Conservation (phyloP, 139 green algal genomes). For the Monoraphidium neglectum region DNA sequence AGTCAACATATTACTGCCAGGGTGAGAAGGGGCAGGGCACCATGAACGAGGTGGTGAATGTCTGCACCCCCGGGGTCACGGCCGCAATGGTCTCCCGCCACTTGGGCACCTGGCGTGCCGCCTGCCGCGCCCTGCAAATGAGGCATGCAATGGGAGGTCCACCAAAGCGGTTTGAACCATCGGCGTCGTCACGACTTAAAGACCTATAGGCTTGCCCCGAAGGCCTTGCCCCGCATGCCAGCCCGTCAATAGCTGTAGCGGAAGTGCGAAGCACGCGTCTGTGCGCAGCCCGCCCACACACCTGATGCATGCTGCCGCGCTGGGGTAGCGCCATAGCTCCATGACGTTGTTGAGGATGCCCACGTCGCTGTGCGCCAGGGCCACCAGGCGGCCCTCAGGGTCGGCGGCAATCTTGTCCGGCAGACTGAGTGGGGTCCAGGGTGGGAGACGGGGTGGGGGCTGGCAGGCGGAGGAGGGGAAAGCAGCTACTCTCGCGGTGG, state of each 20-base stretch:
- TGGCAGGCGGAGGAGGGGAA: no score
- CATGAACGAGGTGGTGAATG: slow-evolving; percentile 66
- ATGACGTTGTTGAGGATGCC: slow-evolving; percentile 75
- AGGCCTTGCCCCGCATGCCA: no score
- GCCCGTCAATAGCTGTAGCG: neutral
- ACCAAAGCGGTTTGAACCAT: no score
- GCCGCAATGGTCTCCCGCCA: slow-evolving; percentile 67
- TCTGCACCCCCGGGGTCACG: slow-evolving; percentile 67
- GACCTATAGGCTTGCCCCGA: no score
- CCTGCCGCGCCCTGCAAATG: slow-evolving; percentile 61
- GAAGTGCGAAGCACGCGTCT: neutral
- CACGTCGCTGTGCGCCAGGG: slow-evolving; percentile 58
- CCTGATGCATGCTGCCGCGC: slow-evolving; percentile 62
- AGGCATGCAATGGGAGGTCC: no score
- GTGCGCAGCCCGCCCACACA: no score
- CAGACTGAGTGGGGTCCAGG: no score
- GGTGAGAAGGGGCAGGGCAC: slow-evolving; percentile 60
- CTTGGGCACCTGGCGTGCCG: slow-evolving; percentile 45
- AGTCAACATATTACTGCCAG: slow-evolving; percentile 47
- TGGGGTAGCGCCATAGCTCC: slow-evolving; percentile 81
- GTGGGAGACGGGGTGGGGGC: neutral
- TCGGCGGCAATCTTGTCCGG: slow-evolving; percentile 74
- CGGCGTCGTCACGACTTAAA: no score
- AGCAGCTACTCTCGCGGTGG: no score
- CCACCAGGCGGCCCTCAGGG: slow-evolving; percentile 57